Conservation (phyloP, 1,284 basidiomycete genomes). For the Pholiota adiposa region DNA sequence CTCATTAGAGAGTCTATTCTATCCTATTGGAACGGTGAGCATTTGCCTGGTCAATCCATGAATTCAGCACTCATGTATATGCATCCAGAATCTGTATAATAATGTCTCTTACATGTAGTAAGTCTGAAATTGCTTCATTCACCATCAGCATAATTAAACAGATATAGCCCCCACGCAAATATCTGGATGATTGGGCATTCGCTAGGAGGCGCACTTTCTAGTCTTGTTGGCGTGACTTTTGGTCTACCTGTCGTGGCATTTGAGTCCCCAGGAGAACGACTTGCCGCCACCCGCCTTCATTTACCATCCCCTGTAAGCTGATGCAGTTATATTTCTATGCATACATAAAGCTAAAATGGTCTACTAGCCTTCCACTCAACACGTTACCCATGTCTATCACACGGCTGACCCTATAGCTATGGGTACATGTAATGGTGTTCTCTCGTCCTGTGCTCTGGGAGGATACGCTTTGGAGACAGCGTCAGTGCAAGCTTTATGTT, state of each 20-base stretch:
- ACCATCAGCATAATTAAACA: background rate
- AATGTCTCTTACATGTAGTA: constrained; percentile 91
- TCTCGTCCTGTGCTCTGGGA: constrained; percentile 72
- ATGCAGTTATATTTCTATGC: no score
- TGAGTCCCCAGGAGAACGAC: constrained; percentile 90
- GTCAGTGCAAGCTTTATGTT: constrained; percentile 41
- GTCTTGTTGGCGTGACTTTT: constrained; percentile 90
- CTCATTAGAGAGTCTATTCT: constrained; percentile 87
- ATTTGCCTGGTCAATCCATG: constrained; percentile 1
- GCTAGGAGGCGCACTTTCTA: constrained; percentile 82
- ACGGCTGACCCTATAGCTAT: constrained; percentile 88
- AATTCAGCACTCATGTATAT: background rate
- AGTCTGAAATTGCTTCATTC: constrained; percentile 10
- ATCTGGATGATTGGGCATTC: constrained; percentile 96
- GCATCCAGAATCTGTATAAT: constrained; percentile 83
- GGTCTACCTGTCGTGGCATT: constrained; percentile 91
- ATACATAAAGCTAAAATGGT: no score
- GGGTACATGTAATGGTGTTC: constrained; percentile 80
- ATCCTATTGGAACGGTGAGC: constrained; percentile 80
- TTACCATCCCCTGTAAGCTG: constrained; percentile 76
- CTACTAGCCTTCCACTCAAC: constrained; percentile 77
- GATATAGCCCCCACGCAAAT: constrained; percentile 72
- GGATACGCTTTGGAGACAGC: constrained; percentile 82
- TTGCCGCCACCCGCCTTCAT: constrained; percentile 87
- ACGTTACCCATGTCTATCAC: constrained; percentile 84